These are phyloP conservation scores for Metschnikowia chrysomelidarum DNA, from an alignment of 805 yeast species.

Conservation along the genomic window DNA sequence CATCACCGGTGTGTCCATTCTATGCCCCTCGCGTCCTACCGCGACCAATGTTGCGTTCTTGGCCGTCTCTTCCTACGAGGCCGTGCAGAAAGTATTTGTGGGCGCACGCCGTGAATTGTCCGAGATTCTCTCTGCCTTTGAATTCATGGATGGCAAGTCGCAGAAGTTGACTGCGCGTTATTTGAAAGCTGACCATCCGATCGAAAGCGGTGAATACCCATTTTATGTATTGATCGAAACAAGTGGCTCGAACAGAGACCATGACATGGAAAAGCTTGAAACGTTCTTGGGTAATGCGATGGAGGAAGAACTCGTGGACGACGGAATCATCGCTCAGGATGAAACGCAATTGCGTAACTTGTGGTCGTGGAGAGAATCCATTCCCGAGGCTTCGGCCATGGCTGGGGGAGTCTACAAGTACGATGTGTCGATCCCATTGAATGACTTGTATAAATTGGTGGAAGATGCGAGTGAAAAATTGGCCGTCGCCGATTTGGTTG, in stretches of 20 bases:
- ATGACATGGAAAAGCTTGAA: constrained; percentile 89
- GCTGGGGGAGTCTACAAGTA: constrained; percentile 96
- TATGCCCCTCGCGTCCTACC: constrained; percentile 87
- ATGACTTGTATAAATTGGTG: constrained; percentile 77
- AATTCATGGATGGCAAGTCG: constrained; percentile 81
- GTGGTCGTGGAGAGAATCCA: constrained; percentile 96
- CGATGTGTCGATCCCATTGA: constrained; percentile 89
- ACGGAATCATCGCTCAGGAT: constrained; percentile 95
- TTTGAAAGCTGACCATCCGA: constrained; percentile 66
- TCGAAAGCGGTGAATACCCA: constrained; percentile 73
- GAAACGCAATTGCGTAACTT: constrained; percentile 78
- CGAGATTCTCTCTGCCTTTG: constrained; percentile 90
- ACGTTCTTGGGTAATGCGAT: constrained; percentile 77
- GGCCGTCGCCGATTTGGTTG: constrained; percentile 53
- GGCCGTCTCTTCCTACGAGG: constrained; percentile 76
- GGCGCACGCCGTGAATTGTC: constrained; percentile 75
- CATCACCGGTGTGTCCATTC: constrained; percentile 83
- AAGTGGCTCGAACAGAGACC: constrained; percentile 91
- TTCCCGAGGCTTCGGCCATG: constrained; percentile 83
- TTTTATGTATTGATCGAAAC: constrained; percentile 92
- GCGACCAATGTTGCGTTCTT: constrained; percentile 85
- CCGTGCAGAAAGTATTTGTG: constrained; percentile 79
- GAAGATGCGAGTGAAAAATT: constrained; percentile 70
- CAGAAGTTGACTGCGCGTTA: constrained; percentile 63
- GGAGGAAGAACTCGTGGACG: constrained; percentile 82